A percentile compares a stretch with the other conserved stretches of the same genome.
phyloP scores from a whole-genome alignment of 257 asterid species.

The Petunia secreta region DNA sequence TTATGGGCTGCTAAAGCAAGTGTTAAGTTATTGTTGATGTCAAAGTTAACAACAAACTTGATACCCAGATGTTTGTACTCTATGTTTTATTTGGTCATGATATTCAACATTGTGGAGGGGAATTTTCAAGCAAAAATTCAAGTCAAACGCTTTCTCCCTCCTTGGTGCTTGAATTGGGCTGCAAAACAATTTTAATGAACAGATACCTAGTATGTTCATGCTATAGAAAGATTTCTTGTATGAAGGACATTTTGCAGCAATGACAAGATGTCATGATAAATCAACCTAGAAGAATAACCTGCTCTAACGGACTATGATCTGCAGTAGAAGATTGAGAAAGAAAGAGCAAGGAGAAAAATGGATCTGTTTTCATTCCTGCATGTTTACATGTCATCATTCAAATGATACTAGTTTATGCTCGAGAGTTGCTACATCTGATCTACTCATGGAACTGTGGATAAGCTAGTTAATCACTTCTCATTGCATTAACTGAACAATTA shows the following conservation, averaged over 20 bases:
- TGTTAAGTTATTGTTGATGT: not conserved
- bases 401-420: constrained; percentile 9
- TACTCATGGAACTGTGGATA: not conserved
- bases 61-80: not conserved
- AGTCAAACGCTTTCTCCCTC: not conserved
- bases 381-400: not conserved
- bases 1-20: not conserved
- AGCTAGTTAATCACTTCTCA: not conserved
- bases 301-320: not conserved
- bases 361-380: not conserved
- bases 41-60: not conserved
- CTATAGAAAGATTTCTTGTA: not conserved
- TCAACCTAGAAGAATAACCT: not conserved
- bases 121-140: not conserved
- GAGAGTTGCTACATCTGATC: not conserved
- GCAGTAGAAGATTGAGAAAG: not conserved
- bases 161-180: not conserved
- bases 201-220: not conserved
- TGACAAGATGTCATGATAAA: not conserved
- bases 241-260: not conserved
- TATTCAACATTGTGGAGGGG: not conserved
- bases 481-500: not conserved
- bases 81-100: not conserved
- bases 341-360: not conserved
- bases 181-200: not conserved